A percentile compares a stretch with the other conserved stretches of the same genome.
phyloP scores from a whole-genome alignment of 2,329 filamentous ascomycete species.

The Colletotrichum noveboracense region DNA sequence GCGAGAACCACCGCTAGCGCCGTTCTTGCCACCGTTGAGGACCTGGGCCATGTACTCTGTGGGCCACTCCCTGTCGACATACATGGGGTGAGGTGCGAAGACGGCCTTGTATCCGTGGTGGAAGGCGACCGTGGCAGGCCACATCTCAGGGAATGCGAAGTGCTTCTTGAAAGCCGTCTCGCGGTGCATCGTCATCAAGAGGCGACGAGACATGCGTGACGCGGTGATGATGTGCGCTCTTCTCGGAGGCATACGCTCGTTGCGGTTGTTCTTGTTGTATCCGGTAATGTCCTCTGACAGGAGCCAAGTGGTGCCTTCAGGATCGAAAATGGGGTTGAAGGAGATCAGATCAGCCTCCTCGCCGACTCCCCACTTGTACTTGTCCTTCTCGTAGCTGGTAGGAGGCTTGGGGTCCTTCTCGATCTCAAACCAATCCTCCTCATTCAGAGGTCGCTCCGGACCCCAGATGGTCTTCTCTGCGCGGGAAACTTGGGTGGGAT shows the following conservation, averaged over 20 bases:
- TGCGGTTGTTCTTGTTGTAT: slow-evolving; percentile 69
- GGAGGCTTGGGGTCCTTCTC: slow-evolving; percentile 78
- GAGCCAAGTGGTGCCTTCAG: slow-evolving; percentile 84
- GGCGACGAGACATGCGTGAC: slow-evolving; percentile 78
- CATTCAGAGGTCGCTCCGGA: slow-evolving; percentile 71
- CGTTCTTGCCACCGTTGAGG: slow-evolving; percentile 81
- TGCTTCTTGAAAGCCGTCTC: slow-evolving; percentile 86
- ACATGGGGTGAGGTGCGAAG: slow-evolving; percentile 87
- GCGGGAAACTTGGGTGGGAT: slow-evolving; percentile 28
- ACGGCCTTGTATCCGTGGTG: slow-evolving; percentile 95
- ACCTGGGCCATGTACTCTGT: slow-evolving; percentile 76
- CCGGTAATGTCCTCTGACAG: slow-evolving; percentile 84
- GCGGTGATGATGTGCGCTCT: slow-evolving; percentile 90
- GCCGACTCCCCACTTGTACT: slow-evolving; percentile 84
- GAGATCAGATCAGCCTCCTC: slow-evolving; percentile 94
- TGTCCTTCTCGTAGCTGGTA: slow-evolving; percentile 76
- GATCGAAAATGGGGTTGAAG: slow-evolving; percentile 91
- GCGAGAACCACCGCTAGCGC: slow-evolving; percentile 74
- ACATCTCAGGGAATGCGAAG: slow-evolving; percentile 96
- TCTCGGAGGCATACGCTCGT: slow-evolving; percentile 67
- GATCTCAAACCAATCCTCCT: slow-evolving; percentile 73
- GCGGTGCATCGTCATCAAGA: slow-evolving; percentile 87
- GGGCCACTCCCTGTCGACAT: slow-evolving; percentile 87
- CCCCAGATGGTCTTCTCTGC: slow-evolving; percentile 81
- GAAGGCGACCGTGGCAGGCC: slow-evolving; percentile 84